These are phyloP conservation scores for Apiospora phragmitis DNA, from an alignment of 2,329 filamentous ascomycete genomes.

Conservation along the genomic window DNA sequence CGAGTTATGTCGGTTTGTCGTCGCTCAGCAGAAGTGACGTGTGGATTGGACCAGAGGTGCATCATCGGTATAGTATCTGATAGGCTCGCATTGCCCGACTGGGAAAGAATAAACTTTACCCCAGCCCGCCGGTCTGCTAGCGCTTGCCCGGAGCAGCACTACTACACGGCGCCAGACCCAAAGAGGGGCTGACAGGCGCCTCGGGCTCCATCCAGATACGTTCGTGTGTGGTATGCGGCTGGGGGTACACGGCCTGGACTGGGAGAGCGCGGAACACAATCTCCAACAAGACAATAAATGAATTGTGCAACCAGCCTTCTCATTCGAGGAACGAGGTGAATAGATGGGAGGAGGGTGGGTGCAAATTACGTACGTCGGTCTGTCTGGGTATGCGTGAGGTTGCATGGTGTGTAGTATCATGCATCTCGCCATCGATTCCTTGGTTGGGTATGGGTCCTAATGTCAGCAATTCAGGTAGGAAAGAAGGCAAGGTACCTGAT, in stretches of 20 bases:
- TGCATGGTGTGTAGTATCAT: background rate
- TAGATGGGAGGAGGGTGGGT: background rate
- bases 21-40: background rate
- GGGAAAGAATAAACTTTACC: slow-evolving; percentile 13
- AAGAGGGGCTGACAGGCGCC: slow-evolving; percentile 1
- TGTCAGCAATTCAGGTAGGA: background rate
- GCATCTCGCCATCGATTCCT: background rate
- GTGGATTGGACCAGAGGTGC: background rate
- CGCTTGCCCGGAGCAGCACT: background rate
- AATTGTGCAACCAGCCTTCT: background rate
- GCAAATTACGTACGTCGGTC: background rate
- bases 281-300: background rate
- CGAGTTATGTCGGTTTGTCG: background rate
- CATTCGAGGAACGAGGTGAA: slow-evolving; percentile 3
- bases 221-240: background rate
- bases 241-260: background rate
- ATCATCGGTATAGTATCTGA: slow-evolving; percentile 8
- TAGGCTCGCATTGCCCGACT: slow-evolving; percentile 15
- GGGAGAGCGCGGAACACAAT: background rate
- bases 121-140: slow-evolving; percentile 4
- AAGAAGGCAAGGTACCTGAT: background rate
- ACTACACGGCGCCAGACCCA: background rate
- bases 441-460: background rate
- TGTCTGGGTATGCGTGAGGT: background rate
- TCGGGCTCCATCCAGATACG: background rate